phyloP scores from a whole-genome alignment of 1,284 basidiomycete species.

The Puccinia coronata region DNA sequence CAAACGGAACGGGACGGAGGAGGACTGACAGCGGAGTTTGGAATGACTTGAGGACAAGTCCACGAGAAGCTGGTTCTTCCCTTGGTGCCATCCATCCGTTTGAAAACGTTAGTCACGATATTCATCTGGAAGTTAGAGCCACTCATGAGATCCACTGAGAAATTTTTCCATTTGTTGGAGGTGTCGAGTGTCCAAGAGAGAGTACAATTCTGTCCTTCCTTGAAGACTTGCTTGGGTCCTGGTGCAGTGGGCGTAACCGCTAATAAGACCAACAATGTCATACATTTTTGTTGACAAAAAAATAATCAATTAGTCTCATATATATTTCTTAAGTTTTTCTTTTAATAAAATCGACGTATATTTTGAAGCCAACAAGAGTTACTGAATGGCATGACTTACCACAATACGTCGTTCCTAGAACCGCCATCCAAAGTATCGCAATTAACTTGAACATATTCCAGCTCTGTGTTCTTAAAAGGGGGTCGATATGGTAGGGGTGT shows the following conservation, averaged over 20 bases:
- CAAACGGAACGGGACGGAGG: neutral
- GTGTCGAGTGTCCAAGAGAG: conserved; percentile 15
- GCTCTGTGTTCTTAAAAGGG: too few species aligned
- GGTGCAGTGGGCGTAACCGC: conserved; percentile 24
- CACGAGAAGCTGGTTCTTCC: conserved; percentile 63
- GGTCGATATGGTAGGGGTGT: too few species aligned
- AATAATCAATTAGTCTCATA: too few species aligned
- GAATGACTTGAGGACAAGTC: conserved; percentile 72
- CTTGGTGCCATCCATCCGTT: conserved; percentile 65
- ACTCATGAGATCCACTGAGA: conserved; percentile 75
- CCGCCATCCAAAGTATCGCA: neutral
- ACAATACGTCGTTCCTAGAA: neutral
- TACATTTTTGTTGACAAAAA: too few species aligned
- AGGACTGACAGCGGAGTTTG: conserved; percentile 69
- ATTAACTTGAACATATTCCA: neutral
- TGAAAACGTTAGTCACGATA: conserved; percentile 68
- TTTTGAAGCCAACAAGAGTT: too few species aligned
- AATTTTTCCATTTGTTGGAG: conserved; percentile 64
- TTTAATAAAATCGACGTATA: too few species aligned
- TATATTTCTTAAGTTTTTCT: too few species aligned
- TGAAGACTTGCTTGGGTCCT: neutral
- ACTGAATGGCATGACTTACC: neutral
- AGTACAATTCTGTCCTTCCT: neutral
- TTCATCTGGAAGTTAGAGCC: conserved; percentile 73
- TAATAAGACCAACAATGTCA: too few species aligned